Percentiles rank a stretch among this genome's conserved stretches.
Conservation (phyloP, 345 rosid genomes). For the Euclidium syriacum region DNA sequence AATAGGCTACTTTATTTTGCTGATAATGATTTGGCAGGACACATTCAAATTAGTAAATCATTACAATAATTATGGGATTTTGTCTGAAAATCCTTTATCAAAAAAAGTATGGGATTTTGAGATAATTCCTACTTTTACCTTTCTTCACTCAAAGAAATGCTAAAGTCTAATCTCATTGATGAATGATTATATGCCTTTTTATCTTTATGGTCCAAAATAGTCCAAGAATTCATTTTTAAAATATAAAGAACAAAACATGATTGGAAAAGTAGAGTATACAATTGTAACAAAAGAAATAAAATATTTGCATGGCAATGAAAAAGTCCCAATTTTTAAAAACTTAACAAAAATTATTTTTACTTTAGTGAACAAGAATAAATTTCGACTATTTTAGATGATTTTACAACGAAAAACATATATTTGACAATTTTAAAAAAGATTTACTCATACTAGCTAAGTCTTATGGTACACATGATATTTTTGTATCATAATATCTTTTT, state of each 20-base stretch:
- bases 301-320: background rate
- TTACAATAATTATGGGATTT: conserved; percentile 10
- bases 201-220: background rate
- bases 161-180: conserved; percentile 17
- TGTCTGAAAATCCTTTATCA: too few relatives aligned
- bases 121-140: conserved; percentile 24
- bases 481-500: too few relatives aligned
- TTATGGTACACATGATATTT: too few relatives aligned
- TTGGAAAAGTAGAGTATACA: background rate
- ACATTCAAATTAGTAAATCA: conserved; percentile 14
- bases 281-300: background rate
- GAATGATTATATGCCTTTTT: conserved; percentile 20
- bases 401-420: too few relatives aligned
- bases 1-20: background rate
- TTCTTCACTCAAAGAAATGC: conserved; percentile 25
- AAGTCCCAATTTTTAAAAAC: too few relatives aligned
- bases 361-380: too few relatives aligned
- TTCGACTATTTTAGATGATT: too few relatives aligned
- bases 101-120: too few relatives aligned
- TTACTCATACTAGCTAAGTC: too few relatives aligned
- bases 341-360: too few relatives aligned
- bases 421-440: too few relatives aligned
- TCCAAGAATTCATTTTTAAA: background rate
- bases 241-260: background rate
- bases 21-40: conserved; percentile 9